A percentile compares a stretch with the other conserved stretches of the same genome.
Evolutionary conservation across 2,329 filamentous ascomycete species (phyloP).

Genomic region (Polychaeton citri): DNA sequence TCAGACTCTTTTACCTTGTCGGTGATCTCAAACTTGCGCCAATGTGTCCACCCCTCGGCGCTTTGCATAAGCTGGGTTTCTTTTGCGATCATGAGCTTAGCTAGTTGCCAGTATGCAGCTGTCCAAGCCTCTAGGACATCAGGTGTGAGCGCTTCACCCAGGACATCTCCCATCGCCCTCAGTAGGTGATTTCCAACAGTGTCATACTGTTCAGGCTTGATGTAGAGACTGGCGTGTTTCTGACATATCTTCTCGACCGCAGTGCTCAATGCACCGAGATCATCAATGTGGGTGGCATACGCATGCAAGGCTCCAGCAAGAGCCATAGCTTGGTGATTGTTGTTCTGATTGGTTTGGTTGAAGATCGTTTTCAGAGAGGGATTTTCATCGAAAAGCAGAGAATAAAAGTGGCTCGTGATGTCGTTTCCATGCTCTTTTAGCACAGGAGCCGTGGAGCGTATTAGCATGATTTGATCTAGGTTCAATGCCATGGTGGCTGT

Average conservation of each 20-base stretch:
- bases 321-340: slow-evolving; percentile 54
- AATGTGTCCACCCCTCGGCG: slow-evolving; percentile 50
- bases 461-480: slow-evolving; percentile 47
- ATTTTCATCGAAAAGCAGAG: slow-evolving; percentile 50
- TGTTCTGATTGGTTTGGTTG: slow-evolving; percentile 56
- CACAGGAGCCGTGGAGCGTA: slow-evolving; percentile 58
- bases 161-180: slow-evolving; percentile 51
- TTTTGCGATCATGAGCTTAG: slow-evolving; percentile 55
- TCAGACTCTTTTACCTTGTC: slow-evolving; percentile 53
- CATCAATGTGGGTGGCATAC: slow-evolving; percentile 59
- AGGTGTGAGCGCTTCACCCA: slow-evolving; percentile 53
- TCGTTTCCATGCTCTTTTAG: slow-evolving; percentile 53
- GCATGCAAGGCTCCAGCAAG: slow-evolving; percentile 56
- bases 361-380: slow-evolving; percentile 58
- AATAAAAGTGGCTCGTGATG: slow-evolving; percentile 62
- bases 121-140: slow-evolving; percentile 55
- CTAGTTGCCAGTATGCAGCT: slow-evolving; percentile 60
- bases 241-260: slow-evolving; percentile 58
- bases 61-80: slow-evolving; percentile 51
- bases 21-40: slow-evolving; percentile 53
- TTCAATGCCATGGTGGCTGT: slow-evolving; percentile 40
- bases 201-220: slow-evolving; percentile 55
- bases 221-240: slow-evolving; percentile 59
- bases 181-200: slow-evolving; percentile 59
- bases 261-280: slow-evolving; percentile 46